Evolutionary conservation across 345 rosid genomes (phyloP), one percentile per base, ranked within the genome.

Genomic region (Hibiscus trionum): DNA sequence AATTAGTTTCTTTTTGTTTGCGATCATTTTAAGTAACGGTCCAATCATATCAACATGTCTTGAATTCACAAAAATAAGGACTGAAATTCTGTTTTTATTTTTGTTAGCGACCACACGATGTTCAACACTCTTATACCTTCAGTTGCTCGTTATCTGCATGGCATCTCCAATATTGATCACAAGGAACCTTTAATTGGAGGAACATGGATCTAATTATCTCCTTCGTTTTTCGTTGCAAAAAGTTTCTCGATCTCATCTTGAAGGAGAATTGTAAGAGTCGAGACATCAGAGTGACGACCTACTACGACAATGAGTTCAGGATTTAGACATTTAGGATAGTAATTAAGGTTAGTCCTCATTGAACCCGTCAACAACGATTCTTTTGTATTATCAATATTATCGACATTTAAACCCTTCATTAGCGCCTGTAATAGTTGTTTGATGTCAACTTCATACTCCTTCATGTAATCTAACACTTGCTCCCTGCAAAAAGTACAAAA

Each of bases 161-260:
- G 57, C 61, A 70, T 81, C 76, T 16, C 81, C 69, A 10, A 65
- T 21, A 49, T 78, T 75, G 66, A 79, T 61, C 39, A 79, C 76
- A 26, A 79, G 77, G 81, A 66, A 4, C 81, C 83, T 3, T 66
- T 46, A 11, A 75, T 61, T 0, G 81, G 81, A 17, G 85, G 81
- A 47, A 79, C 72, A 31, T 77, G 75, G 19, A 73, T 66, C 81
- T 79, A 77, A 14, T 69, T 12, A 24, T 50, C 63, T 11, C 60
- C 74, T 3, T 80, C 37, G 5, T 24, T 26, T 53, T 76, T 67
- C 29, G 44, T 35, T 21, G 71, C 76, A 4, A 52, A 71, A 11
- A 77, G 80, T n/a, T 78, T 74, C 0, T 76, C 74, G 1, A 47
- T 61, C 7, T 69, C 77, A 31, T 79, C 82, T 59, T 76, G 19